A percentile compares a stretch with the other conserved stretches of the same genome.
These are phyloP conservation scores for Forsythia viridissima DNA, from an alignment of 257 asterid species.

Conservation along the genomic window DNA sequence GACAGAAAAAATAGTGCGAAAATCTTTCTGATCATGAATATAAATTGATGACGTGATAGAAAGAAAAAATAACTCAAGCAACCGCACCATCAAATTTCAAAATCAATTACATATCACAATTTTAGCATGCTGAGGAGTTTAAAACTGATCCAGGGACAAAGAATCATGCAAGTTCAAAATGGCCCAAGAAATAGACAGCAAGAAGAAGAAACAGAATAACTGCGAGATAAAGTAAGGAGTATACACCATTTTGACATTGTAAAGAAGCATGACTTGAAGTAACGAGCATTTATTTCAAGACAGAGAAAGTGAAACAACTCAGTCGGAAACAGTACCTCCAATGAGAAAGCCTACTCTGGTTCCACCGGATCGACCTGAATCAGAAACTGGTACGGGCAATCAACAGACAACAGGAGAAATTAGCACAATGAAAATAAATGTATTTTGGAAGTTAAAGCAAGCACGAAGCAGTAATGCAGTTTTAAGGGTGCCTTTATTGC, in stretches of 20 bases:
- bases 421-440: background rate
- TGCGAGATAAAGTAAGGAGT: background rate
- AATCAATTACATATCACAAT: background rate
- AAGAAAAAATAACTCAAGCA: background rate
- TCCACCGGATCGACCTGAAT: conserved; percentile 46
- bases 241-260: background rate
- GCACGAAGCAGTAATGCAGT: background rate
- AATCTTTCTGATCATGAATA: background rate
- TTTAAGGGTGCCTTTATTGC: background rate
- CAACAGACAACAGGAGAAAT: conserved; percentile 24
- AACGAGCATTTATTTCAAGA: background rate
- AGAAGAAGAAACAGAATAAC: conserved; percentile 1
- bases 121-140: background rate
- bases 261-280: background rate
- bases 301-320: background rate
- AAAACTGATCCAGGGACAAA: background rate
- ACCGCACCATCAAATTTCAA: background rate
- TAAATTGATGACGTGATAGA: background rate
- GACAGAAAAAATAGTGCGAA: background rate
- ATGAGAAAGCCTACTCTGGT: conserved; percentile 51
- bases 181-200: background rate
- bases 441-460: background rate
- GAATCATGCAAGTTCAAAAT: conserved; percentile 1
- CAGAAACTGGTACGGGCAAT: conserved; percentile 33
- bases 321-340: conserved; percentile 52